Base-by-base conservation (phyloP, 352 stramenopile species). In the Globisporangium canariense region DNA sequence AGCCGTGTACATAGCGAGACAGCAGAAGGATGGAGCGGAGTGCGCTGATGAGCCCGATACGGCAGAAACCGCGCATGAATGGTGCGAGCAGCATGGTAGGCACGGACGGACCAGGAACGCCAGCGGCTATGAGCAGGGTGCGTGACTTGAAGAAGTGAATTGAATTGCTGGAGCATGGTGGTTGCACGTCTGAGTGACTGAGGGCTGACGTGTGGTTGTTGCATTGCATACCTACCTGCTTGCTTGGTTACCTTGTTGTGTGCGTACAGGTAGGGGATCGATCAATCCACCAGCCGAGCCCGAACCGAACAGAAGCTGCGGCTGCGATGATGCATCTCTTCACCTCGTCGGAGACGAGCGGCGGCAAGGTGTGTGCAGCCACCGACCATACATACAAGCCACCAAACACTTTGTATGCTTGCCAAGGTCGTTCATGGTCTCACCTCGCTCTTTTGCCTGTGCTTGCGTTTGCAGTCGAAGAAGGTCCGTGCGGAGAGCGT, bases 281-380 rank as follows among this genome's bases (percentile, higher is more conserved):
- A 16, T 69, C 73, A n/a, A 74, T 89, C 6, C 78, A 83, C 51
- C 77, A 92, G 60, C 84, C 84, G 25, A 91, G 82, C 67, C 84
- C 84, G 22, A 93, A 91, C 58, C 78, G 84, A 52, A 91, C 82
- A 0, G 84, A 93, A 64, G 84, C 84, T 16, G 84, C 84, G 2
- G 78, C 82, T 1, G 84, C 84, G 22, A 93, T 93, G 84, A 88
- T 93, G 82, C 76, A 90, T 62, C 55, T 93, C 16, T 77, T 93
- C 46, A 71, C 79, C 14, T 83, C 77, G 0, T 82, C 77, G 0
- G 52, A 63, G 7, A 66, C 50, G 4, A 61, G 14, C 2, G 52
- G 36, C 28, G 20, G 56, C 71, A 65, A 73, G 58, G 62, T 68
- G 28, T 45, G 43, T 30, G 30, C 28, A 60, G 9, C 22, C 13